Conservation (phyloP, 2,329 filamentous ascomycete species). For the Diaporthe caulivora region DNA sequence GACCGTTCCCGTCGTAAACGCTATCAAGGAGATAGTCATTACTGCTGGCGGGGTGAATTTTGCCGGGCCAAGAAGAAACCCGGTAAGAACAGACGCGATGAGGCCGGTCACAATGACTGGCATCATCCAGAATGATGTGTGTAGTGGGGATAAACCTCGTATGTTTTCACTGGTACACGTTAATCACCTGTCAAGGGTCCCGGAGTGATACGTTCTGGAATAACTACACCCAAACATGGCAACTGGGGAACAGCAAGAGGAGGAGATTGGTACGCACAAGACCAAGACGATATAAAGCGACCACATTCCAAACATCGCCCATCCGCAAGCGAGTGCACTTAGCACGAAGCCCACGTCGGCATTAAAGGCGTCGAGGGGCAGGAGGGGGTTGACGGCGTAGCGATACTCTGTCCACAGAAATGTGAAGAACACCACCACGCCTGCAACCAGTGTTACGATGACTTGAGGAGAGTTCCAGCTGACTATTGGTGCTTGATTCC, state of each 20-base stretch:
- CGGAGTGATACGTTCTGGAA: no score
- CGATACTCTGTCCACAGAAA: constrained; percentile 66
- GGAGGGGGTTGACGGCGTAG: constrained; percentile 61
- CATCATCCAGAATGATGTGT: constrained; percentile 48
- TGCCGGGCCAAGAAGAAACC: constrained; percentile 47
- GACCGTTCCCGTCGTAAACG: constrained; percentile 44
- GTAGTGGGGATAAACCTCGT: constrained; percentile 45
- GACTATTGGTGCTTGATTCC: constrained; percentile 68
- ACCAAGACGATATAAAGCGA: constrained; percentile 65
- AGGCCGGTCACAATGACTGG: constrained; percentile 46
- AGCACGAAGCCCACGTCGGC: constrained; percentile 67
- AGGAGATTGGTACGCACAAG: constrained; percentile 44
- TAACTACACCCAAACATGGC: no score
- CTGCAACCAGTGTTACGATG: constrained; percentile 64
- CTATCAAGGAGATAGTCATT: constrained; percentile 44
- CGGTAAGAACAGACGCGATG: constrained; percentile 50
- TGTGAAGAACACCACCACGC: constrained; percentile 58
- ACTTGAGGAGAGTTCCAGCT: constrained; percentile 65
- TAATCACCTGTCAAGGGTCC: no score
- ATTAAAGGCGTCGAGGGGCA: constrained; percentile 66
- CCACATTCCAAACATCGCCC: constrained; percentile 67
- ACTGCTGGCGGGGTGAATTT: constrained; percentile 45
- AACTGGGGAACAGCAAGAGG: no score
- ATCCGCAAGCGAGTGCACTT: constrained; percentile 64
- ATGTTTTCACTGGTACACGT: constrained; percentile 49